Conservation (phyloP, 768 basidiomycete species). For the Mycena polygramma region DNA sequence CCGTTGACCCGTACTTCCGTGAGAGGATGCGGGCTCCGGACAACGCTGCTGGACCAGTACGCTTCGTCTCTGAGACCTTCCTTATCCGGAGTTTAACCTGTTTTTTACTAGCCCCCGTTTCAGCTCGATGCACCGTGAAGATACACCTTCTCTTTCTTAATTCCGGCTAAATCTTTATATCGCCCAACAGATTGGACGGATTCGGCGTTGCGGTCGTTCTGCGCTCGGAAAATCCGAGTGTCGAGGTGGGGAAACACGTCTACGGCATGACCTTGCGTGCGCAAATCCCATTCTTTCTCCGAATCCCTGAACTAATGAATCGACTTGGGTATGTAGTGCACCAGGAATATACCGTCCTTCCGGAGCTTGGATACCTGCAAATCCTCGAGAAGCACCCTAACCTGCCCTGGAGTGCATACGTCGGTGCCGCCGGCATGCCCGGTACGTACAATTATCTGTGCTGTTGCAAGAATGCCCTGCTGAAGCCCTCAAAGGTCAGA, state of each 20-base stretch:
- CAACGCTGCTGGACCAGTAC: conserved; percentile 43
- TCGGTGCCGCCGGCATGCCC: conserved; percentile 70
- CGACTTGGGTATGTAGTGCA: conserved; percentile 20
- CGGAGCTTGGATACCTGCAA: background rate
- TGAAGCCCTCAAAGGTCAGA: conserved; percentile 37
- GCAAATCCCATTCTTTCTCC: background rate
- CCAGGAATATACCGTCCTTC: conserved; percentile 20
- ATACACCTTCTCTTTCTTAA: too few species aligned
- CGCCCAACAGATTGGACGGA: conserved; percentile 15
- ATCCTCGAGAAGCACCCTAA: conserved; percentile 13
- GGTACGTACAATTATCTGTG: conserved; percentile 43
- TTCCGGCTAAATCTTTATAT: too few species aligned
- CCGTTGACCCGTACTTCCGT: conserved; percentile 58
- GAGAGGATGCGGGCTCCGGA: conserved; percentile 53
- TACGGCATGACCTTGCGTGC: conserved; percentile 50
- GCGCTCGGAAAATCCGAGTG: conserved; percentile 52
- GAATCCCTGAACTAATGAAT: background rate
- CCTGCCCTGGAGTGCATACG: conserved; percentile 44
- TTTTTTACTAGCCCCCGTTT: too few species aligned
- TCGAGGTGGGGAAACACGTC: conserved; percentile 56
- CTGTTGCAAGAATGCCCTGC: too few species aligned
- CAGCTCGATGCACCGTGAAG: too few species aligned
- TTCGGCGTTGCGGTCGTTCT: conserved; percentile 59
- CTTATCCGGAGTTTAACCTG: too few species aligned
- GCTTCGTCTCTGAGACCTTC: background rate